A percentile compares a stretch with the other conserved stretches of the same genome.
Conservation (phyloP, 371 early-diverging fungal species). For the Rhizopus sp. region DNA sequence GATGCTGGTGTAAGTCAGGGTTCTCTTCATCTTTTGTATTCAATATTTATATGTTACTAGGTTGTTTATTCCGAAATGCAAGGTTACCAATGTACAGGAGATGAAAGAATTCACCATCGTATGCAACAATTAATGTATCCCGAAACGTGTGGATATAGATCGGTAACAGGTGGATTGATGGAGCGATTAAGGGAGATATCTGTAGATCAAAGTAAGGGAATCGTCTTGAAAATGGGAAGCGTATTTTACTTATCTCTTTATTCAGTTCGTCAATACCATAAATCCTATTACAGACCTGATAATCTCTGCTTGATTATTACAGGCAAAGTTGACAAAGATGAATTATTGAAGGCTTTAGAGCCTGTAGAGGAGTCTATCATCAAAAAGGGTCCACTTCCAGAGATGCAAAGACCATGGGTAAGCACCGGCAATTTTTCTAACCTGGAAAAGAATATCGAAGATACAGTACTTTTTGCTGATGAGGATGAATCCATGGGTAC, state of each 20-base stretch:
- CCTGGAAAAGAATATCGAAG: slow-evolving; percentile 50
- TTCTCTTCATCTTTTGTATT: background rate
- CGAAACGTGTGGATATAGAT: slow-evolving; percentile 64
- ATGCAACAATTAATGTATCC: slow-evolving; percentile 66
- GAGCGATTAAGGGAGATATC: slow-evolving; percentile 62
- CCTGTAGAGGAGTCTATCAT: slow-evolving; percentile 63
- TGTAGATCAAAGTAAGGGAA: slow-evolving; percentile 61
- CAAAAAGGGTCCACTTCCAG: slow-evolving; percentile 58
- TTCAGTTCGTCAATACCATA: slow-evolving; percentile 60
- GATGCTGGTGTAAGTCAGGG: slow-evolving; percentile 44
- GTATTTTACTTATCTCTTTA: background rate
- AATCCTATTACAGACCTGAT: slow-evolving; percentile 69
- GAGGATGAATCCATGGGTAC: slow-evolving; percentile 74
- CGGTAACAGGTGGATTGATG: slow-evolving; percentile 73
- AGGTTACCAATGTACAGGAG: slow-evolving; percentile 49
- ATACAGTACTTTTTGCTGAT: slow-evolving; percentile 64
- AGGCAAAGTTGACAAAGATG: slow-evolving; percentile 55
- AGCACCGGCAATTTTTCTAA: slow-evolving; percentile 55
- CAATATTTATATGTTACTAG: slow-evolving; percentile 13
- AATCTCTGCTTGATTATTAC: slow-evolving; percentile 69
- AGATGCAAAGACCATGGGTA: slow-evolving; percentile 66
- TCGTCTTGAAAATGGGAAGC: background rate
- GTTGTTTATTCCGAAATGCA: slow-evolving; percentile 64
- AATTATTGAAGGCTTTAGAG: slow-evolving; percentile 53
- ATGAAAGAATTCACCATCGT: slow-evolving; percentile 49